phyloP scores from a whole-genome alignment of 2,329 filamentous ascomycete genomes.

The Botrytis porri region DNA sequence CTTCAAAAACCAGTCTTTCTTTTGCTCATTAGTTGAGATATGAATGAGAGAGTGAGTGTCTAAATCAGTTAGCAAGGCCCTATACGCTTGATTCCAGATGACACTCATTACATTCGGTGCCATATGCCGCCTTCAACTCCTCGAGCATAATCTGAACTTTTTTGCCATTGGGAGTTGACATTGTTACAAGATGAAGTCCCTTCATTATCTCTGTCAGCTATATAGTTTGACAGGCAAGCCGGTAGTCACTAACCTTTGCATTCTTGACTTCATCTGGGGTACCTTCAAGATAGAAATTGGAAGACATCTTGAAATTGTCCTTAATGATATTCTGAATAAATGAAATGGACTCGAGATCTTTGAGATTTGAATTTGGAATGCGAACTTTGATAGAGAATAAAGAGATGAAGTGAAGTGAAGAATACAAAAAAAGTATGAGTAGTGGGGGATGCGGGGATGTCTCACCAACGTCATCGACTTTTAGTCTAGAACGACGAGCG shows the following conservation, averaged over 20 bases:
- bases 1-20: slow-evolving; percentile 53
- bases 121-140: slow-evolving; percentile 50
- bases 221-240: not conserved
- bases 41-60: slow-evolving; percentile 22
- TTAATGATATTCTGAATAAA: not conserved
- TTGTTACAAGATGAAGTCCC: slow-evolving; percentile 52
- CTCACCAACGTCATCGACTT: not conserved
- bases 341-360: not conserved
- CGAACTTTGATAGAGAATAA: not conserved
- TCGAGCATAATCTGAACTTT: slow-evolving; percentile 55
- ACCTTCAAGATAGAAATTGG: slow-evolving; percentile 22
- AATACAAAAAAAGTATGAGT: not conserved
- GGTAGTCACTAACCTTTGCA: slow-evolving; percentile 22
- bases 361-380: not conserved
- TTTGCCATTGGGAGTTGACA: slow-evolving; percentile 50
- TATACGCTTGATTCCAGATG: not conserved
- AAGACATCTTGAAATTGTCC: slow-evolving; percentile 3
- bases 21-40: slow-evolving; percentile 49
- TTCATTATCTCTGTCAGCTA: not conserved
- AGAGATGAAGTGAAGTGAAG: not conserved
- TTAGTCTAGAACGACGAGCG: not conserved
- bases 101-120: slow-evolving; percentile 45
- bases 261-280: slow-evolving; percentile 25
- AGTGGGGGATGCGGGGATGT: slow-evolving; percentile 3
- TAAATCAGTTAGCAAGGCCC: not conserved